Evolutionary conservation across 371 early-diverging fungal genomes (phyloP).

Genomic region (Syncephalis plumigaleata): DNA sequence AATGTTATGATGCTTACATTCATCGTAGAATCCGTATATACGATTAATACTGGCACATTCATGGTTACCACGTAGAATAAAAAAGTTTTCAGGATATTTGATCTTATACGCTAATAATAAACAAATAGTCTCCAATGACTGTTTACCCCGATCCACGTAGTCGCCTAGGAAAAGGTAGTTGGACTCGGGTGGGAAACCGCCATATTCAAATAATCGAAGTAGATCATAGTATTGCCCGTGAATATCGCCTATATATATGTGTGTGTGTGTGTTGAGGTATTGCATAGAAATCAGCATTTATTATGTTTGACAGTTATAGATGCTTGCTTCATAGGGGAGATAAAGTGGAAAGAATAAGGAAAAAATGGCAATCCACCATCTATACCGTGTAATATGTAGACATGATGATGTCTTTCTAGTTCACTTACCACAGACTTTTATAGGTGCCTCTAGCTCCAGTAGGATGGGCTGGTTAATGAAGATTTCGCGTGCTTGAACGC

Average conservation of each 20-base stretch:
- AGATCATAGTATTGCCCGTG: constrained; percentile 93
- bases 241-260: constrained; percentile 49
- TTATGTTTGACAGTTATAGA: too few species aligned
- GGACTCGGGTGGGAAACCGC: constrained; percentile 70
- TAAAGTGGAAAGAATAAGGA: too few species aligned
- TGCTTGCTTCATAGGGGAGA: too few species aligned
- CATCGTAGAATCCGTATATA: constrained; percentile 98
- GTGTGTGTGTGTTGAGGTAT: too few species aligned
- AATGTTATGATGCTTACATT: too few species aligned
- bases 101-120: constrained; percentile 89
- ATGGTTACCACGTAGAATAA: constrained; percentile 91
- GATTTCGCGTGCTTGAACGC: constrained; percentile 73
- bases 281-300: too few species aligned
- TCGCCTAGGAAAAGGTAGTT: constrained; percentile 93
- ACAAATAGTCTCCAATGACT: constrained; percentile 87
- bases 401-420: too few species aligned
- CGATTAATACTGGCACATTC: constrained; percentile 90
- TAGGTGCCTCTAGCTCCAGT: constrained; percentile 90
- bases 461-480: constrained; percentile 87
- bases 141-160: constrained; percentile 95
- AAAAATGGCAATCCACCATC: too few species aligned
- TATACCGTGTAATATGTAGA: too few species aligned
- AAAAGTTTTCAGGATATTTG: constrained; percentile 88
- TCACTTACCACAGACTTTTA: constrained; percentile 53
- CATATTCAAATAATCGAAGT: constrained; percentile 69